Evolutionary conservation across 2,329 filamentous ascomycete genomes (phyloP).

Genomic region (Colletotrichum salicis): DNA sequence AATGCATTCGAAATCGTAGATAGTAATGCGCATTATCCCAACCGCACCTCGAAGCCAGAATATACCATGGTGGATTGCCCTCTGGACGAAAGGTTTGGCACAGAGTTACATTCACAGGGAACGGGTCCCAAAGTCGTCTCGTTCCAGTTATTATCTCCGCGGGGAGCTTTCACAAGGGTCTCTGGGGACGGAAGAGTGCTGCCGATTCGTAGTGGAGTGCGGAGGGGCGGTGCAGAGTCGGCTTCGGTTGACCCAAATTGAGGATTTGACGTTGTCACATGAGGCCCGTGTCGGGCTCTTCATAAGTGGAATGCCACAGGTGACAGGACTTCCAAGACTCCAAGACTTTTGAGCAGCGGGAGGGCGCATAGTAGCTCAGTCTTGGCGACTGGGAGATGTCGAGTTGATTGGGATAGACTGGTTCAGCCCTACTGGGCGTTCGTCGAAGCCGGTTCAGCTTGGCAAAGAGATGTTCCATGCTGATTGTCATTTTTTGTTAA

Average conservation of each 20-base stretch:
- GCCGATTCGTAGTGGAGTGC: conserved; percentile 14
- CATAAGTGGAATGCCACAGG: background rate
- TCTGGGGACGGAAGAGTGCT: background rate
- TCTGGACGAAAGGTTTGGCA: too few relatives aligned
- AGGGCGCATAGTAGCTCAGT: background rate
- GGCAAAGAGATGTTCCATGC: conserved; percentile 4
- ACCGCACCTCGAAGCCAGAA: too few relatives aligned
- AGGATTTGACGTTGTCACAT: background rate
- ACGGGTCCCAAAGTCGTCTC: background rate
- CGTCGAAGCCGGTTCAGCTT: background rate
- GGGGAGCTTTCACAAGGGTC: conserved; percentile 8
- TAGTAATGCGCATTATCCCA: too few relatives aligned
- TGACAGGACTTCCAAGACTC: background rate
- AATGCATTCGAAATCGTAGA: too few relatives aligned
- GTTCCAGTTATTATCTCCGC: background rate
- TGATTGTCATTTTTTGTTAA: background rate
- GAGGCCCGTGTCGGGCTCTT: background rate
- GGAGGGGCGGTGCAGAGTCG: conserved; percentile 9
- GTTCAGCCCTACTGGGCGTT: conserved; percentile 24
- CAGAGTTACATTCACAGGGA: too few relatives aligned
- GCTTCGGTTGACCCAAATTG: background rate
- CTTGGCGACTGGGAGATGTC: conserved; percentile 3
- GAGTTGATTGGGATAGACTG: background rate
- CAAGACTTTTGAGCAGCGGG: background rate
- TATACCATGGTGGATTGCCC: too few relatives aligned